These are phyloP conservation scores for Arachis stenosperma DNA, from an alignment of 306 rosid genomes.

Conservation along the genomic window DNA sequence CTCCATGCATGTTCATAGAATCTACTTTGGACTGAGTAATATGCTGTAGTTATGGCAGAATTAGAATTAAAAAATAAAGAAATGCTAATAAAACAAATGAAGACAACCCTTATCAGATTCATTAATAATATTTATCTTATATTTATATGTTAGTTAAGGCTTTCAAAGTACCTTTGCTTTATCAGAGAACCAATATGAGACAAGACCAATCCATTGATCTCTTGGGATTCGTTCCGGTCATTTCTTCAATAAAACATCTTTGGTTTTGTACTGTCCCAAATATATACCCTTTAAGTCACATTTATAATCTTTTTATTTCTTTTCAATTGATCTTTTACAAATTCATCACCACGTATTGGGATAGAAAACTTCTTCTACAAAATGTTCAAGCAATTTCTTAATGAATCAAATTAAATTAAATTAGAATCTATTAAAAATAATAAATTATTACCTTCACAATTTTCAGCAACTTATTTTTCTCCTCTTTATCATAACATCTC, in stretches of 20 bases:
- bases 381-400: background rate
- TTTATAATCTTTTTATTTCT: conserved; percentile 23
- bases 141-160: background rate
- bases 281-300: background rate
- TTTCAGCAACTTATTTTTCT: background rate
- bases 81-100: too few species aligned
- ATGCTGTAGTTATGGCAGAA: too few species aligned
- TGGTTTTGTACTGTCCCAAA: background rate
- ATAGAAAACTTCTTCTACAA: conserved; percentile 4
- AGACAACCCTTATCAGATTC: too few species aligned
- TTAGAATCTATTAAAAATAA: background rate
- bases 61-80: too few species aligned
- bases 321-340: conserved; percentile 1
- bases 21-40: too few species aligned
- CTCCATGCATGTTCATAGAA: too few species aligned
- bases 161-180: conserved; percentile 1
- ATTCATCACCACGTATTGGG: background rate
- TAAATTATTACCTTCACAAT: background rate
- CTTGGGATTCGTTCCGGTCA: background rate
- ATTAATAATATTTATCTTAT: too few species aligned
- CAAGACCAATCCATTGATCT: background rate
- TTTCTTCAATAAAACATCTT: background rate
- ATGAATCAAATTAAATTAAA: background rate
- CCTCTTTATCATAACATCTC: conserved; percentile 2
- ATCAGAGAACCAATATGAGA: background rate